These are phyloP conservation scores for Volvox africanus DNA, from an alignment of 139 green algal species.

Conservation along the genomic window DNA sequence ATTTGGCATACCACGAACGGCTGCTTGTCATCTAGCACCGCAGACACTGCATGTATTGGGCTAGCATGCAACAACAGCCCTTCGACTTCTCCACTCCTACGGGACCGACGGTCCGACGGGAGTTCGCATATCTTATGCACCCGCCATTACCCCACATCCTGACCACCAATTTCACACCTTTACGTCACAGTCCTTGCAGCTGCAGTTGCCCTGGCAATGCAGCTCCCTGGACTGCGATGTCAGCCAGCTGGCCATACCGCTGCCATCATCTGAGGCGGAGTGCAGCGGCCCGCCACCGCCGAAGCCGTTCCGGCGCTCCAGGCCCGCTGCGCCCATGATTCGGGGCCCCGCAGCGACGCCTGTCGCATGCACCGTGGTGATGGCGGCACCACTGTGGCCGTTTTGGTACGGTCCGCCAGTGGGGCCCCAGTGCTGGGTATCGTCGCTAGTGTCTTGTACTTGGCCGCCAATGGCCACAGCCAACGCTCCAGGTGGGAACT, in stretches of 20 bases:
- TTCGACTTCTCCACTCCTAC: too few relatives aligned
- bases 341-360: background rate
- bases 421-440: background rate
- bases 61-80: too few relatives aligned
- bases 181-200: conserved; percentile 38
- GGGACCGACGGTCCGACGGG: too few relatives aligned
- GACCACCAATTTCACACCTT: background rate
- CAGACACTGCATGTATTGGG: too few relatives aligned
- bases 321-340: background rate
- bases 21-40: too few relatives aligned
- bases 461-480: background rate
- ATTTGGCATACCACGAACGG: too few relatives aligned
- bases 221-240: background rate
- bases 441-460: background rate
- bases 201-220: conserved; percentile 38
- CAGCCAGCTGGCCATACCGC: background rate
- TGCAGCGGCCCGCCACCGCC: background rate
- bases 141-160: background rate
- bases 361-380: background rate
- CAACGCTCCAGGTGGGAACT: background rate
- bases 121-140: background rate
- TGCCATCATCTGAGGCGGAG: background rate
- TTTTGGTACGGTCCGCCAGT: background rate
- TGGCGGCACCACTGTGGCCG: background rate
- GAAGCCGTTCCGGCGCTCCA: conserved; percentile 37